Evolutionary conservation across 306 rosid genomes (phyloP), one percentile per base, ranked within the genome.

Genomic region (Pachyrhizus erosus): DNA sequence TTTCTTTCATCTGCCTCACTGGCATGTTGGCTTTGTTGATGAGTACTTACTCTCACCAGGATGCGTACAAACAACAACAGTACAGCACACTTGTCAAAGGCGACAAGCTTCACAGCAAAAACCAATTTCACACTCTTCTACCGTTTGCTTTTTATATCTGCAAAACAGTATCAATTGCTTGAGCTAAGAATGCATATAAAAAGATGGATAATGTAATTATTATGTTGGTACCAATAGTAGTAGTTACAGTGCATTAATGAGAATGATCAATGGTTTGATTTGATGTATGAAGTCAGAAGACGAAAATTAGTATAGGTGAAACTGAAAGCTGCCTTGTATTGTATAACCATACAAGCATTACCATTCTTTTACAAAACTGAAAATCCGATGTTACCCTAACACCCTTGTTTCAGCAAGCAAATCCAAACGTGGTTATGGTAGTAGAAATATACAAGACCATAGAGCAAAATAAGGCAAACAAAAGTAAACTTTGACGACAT

Each of bases 1-100:
- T 90, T 75, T 94, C 98, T 64, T 92, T 94, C 97, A 92, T 92
- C 69, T 85, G 97, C 89, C 96, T 84, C 81, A 92, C 85, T 23
- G 98, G 98, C 97, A 94, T 94, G 87, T 69, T 86, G 77, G 70
- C 79, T 75, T 77, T 68, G 64, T 70, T 46, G 77, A 39, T 68
- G 49, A 61, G 39, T 20, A 69, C 76, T 52, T 67, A n/a, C 79
- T 60, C 80, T 40, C 51, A 49, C 80, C 45, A 39, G 26, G 80
- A 82, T 40, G 42, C 23, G 42, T 60, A 71, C 21, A 43, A 23
- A 45, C 54, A 55, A 60, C 82, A 75, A 17, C 75, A 65, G 46
- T 34, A 39, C 82, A 80, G 11, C 80, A 33, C 75, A 79, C 82
- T 54, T 34, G 55, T 80, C 74, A 20, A 55, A 85, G 49, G 68